These are phyloP conservation scores for Chloromonas sp. DNA, from an alignment of 163 green algal genomes.

Conservation along the genomic window DNA sequence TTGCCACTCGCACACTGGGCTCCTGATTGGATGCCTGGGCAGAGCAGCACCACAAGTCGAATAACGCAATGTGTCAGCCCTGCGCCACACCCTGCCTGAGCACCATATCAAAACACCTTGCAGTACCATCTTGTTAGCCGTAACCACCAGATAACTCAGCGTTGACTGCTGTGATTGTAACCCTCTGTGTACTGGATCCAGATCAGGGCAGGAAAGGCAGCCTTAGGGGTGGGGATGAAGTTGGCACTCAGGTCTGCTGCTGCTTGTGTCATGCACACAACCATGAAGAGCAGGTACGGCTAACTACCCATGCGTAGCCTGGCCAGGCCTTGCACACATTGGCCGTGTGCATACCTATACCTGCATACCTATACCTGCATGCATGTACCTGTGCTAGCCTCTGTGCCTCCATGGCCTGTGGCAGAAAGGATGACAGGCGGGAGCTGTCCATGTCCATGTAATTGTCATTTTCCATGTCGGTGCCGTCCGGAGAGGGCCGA, in stretches of 20 bases:
- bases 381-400: too few relatives aligned
- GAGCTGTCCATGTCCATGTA: background rate
- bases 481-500: too few relatives aligned
- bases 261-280: background rate
- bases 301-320: background rate
- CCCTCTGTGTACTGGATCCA: too few relatives aligned
- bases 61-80: too few relatives aligned
- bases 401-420: background rate
- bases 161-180: too few relatives aligned
- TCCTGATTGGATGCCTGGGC: background rate
- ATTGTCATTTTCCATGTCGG: background rate
- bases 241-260: background rate
- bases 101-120: too few relatives aligned
- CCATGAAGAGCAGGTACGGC: too few relatives aligned
- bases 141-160: too few relatives aligned
- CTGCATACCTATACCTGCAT: too few relatives aligned
- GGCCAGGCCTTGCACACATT: background rate
- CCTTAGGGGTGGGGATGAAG: background rate
- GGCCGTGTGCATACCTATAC: too few relatives aligned
- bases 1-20: background rate
- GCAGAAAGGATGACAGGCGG: background rate
- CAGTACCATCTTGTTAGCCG: too few relatives aligned
- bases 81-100: too few relatives aligned
- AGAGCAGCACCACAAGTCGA: background rate
- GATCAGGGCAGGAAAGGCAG: background rate